Conservation (phyloP, 2,329 filamentous ascomycete species). For the Neospermospora avenae region DNA sequence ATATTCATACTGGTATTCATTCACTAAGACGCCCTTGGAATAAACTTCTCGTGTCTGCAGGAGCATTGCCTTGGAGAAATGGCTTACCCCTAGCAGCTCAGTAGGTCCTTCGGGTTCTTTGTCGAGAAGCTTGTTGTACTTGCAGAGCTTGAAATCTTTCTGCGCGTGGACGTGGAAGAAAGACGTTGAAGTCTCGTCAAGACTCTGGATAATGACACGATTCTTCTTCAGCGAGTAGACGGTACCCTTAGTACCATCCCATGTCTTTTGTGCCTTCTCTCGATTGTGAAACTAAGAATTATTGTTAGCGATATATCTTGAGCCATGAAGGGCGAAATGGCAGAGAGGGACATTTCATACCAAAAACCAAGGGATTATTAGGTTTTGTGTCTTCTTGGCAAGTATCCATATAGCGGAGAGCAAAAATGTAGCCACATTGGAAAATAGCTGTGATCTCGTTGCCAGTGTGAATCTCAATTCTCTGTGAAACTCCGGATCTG, state of each 20-base stretch:
- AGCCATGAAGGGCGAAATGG: background rate
- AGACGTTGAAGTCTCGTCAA: slow-evolving; percentile 47
- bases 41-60: slow-evolving; percentile 36
- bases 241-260: slow-evolving; percentile 4
- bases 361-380: slow-evolving; percentile 2
- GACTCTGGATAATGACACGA: slow-evolving; percentile 31
- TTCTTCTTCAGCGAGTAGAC: slow-evolving; percentile 4
- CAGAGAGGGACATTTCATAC: too few species aligned
- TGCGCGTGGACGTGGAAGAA: slow-evolving; percentile 35
- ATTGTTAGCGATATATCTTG: background rate
- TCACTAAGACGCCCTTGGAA: slow-evolving; percentile 38
- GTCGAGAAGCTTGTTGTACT: slow-evolving; percentile 29
- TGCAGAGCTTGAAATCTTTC: slow-evolving; percentile 9
- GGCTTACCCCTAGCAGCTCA: slow-evolving; percentile 43
- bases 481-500: slow-evolving; percentile 44
- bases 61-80: slow-evolving; percentile 45
- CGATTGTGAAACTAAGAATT: slow-evolving; percentile 2
- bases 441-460: slow-evolving; percentile 33
- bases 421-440: slow-evolving; percentile 36
- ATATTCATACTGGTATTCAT: slow-evolving; percentile 50
- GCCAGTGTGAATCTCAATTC: slow-evolving; percentile 42
- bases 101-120: slow-evolving; percentile 43
- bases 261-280: slow-evolving; percentile 1
- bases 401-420: slow-evolving; percentile 47
- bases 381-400: slow-evolving; percentile 14